Evolutionary conservation across 495 filamentous ascomycete genomes (phyloP), one percentile per base, ranked within the genome.

Genomic region (Annulohypoxylon nitens): DNA sequence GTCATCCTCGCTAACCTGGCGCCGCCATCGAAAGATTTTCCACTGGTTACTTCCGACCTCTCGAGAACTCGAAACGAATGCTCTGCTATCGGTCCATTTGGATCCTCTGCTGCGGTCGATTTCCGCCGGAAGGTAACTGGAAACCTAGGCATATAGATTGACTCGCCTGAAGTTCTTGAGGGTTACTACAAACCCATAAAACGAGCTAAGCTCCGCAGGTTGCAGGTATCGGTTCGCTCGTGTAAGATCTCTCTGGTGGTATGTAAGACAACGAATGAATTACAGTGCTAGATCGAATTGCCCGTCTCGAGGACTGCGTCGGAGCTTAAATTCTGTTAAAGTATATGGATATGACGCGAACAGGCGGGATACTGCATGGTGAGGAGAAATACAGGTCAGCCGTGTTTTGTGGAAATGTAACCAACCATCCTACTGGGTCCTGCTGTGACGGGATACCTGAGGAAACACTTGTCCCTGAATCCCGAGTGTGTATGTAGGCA

Each of bases 131-230:
- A 86, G 47, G 79, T 74, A 75, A 83, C 83, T 68, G 83, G 80
- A 78, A 86, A 86, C 71, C 82, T 86, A 86, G 82, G 82, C 84
- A 86, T 86, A 80, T 83, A 82, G 82, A 78, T 70, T 71, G 75
- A 75, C 64, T 77, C 73, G 74, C 69, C 61, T 77, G 26, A 60
- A 62, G 67, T 58, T 65, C 69, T 64, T 71, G 4, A 47, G 70
- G 67, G 12, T 71, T 59, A 70, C 62, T 50, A 50, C 43, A 69
- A 67, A 64, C 73, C 76, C 64, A 76, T 70, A 77, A 78, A 78
- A 78, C 67, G 34, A 71, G 63, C 39, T 23, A 53, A 50, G 36
- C 43, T 65, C n/a, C 30, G 54, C 43, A 53, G 37, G 41, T 45
- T 39, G 65, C 47, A 54, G 54, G 39, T 68, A 57, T 71, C 41